Percentiles rank a stretch among this genome's conserved stretches.
Evolutionary conservation across 148 eudicot species (phyloP).

Genomic region (Rhododendron griersonianum): DNA sequence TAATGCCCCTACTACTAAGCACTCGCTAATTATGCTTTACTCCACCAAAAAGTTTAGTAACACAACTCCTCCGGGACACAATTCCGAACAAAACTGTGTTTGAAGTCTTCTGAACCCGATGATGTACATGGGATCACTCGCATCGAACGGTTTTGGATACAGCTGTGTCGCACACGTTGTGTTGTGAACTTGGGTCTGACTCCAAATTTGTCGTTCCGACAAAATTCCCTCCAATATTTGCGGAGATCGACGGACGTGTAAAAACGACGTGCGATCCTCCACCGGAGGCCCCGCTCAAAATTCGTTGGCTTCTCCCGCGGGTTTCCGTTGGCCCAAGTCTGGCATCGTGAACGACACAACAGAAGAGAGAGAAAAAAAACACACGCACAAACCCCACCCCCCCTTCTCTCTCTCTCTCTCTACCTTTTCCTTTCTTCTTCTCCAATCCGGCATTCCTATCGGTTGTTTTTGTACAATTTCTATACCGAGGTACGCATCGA

Average conservation of each 20-base stretch:
- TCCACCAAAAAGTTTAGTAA: too few species aligned
- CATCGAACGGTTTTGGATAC: too few species aligned
- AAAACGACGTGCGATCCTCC: constrained; percentile 21
- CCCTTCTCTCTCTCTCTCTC: not conserved
- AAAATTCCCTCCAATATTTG: not conserved
- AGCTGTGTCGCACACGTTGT: too few species aligned
- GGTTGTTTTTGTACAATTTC: not conserved
- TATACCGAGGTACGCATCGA: constrained; percentile 1
- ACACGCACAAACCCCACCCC: not conserved
- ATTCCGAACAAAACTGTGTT: too few species aligned
- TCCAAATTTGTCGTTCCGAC: not conserved
- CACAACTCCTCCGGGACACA: too few species aligned
- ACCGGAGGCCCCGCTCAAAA: constrained; percentile 40
- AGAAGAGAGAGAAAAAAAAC: not conserved
- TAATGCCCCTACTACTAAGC: too few species aligned
- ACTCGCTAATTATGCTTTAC: too few species aligned
- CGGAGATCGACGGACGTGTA: constrained; percentile 28
- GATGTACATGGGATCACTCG: rapidly evolving
- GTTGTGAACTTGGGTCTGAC: too few species aligned
- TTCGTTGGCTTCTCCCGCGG: constrained; percentile 35
- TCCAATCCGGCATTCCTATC: not conserved
- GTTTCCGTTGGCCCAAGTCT: constrained; percentile 33
- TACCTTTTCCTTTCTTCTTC: not conserved
- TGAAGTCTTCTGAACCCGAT: too few species aligned
- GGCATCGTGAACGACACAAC: constrained; percentile 13